A percentile compares a stretch with the other conserved stretches of the same genome.
These are phyloP conservation scores for Paramyrothecium roridum DNA, from an alignment of 2,329 filamentous ascomycete species.

Conservation along the genomic window DNA sequence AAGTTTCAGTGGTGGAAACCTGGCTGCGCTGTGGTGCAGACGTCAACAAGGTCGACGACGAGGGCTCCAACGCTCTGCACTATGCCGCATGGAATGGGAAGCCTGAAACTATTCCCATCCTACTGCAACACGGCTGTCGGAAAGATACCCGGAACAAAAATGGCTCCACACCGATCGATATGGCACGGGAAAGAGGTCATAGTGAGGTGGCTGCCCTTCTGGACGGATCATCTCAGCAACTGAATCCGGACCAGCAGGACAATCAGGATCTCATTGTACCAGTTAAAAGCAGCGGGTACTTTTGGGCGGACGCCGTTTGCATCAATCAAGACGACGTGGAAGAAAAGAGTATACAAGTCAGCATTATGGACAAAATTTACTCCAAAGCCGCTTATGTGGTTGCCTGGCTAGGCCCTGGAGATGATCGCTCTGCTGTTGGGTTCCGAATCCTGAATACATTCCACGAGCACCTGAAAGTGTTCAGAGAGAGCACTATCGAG, in stretches of 20 bases:
- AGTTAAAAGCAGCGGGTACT: not conserved
- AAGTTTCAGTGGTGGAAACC: conserved; percentile 1
- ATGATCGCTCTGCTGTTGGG: conserved; percentile 10
- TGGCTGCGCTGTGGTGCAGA: conserved; percentile 10
- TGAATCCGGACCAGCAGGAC: conserved; percentile 3
- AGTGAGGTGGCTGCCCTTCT: conserved; percentile 8
- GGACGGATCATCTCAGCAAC: not conserved
- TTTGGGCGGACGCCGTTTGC: conserved; percentile 25
- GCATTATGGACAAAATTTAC: conserved; percentile 25
- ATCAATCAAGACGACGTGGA: conserved; percentile 21
- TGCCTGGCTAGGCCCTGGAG: conserved; percentile 21
- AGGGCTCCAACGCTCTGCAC: conserved; percentile 10
- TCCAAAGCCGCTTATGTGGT: conserved; percentile 15
- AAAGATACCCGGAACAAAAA: conserved; percentile 5
- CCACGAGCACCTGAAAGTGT: conserved; percentile 6
- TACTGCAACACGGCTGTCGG: conserved; percentile 6
- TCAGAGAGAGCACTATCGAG: conserved; percentile 13
- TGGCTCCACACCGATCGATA: conserved; percentile 10
- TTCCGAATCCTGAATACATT: conserved; percentile 10
- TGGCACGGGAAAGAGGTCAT: conserved; percentile 10
- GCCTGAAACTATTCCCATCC: conserved; percentile 5
- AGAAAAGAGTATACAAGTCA: conserved; percentile 22
- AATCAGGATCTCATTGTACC: conserved; percentile 9
- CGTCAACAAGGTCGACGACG: conserved; percentile 8
- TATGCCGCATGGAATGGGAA: conserved; percentile 11